phyloP scores from a whole-genome alignment of 768 basidiomycete species.

The Tulasnella calospora region DNA sequence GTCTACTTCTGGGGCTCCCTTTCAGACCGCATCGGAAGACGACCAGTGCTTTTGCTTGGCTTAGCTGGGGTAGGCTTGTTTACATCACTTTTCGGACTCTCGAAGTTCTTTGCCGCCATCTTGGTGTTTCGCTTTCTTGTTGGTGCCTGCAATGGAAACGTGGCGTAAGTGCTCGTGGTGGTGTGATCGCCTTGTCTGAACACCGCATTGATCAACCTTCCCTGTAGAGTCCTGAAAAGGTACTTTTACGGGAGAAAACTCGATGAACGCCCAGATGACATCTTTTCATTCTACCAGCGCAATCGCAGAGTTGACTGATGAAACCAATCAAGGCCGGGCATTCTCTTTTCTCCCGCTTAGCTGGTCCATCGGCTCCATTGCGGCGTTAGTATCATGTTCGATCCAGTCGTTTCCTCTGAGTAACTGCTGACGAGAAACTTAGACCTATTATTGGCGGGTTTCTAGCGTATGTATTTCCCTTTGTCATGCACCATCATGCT shows the following conservation, averaged over 20 bases:
- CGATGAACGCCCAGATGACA: background rate
- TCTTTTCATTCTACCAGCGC: background rate
- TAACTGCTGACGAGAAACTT: background rate
- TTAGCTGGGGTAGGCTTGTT: slow-evolving; percentile 32
- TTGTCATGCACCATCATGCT: background rate
- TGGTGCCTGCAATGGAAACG: slow-evolving; percentile 26
- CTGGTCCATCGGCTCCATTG: slow-evolving; percentile 27
- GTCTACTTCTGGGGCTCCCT: slow-evolving; percentile 35
- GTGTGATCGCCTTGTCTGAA: background rate
- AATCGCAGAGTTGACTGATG: slow-evolving; percentile 29
- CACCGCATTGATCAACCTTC: background rate
- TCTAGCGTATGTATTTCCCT: slow-evolving; percentile 20
- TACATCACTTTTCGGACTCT: slow-evolving; percentile 27
- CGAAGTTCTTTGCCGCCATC: slow-evolving; percentile 18
- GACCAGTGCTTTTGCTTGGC: slow-evolving; percentile 25
- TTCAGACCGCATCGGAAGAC: slow-evolving; percentile 32
- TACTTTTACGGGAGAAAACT: background rate
- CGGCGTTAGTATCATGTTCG: slow-evolving; percentile 23
- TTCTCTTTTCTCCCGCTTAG: slow-evolving; percentile 28
- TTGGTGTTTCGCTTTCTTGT: slow-evolving; percentile 26
- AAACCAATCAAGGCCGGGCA: slow-evolving; percentile 29
- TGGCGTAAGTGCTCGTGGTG: slow-evolving; percentile 23
- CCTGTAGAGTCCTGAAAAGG: slow-evolving; percentile 28
- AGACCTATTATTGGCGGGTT: slow-evolving; percentile 29
- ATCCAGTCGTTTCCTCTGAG: background rate